Conservation (phyloP, 768 basidiomycete species). For the Strobilomyces confusus region DNA sequence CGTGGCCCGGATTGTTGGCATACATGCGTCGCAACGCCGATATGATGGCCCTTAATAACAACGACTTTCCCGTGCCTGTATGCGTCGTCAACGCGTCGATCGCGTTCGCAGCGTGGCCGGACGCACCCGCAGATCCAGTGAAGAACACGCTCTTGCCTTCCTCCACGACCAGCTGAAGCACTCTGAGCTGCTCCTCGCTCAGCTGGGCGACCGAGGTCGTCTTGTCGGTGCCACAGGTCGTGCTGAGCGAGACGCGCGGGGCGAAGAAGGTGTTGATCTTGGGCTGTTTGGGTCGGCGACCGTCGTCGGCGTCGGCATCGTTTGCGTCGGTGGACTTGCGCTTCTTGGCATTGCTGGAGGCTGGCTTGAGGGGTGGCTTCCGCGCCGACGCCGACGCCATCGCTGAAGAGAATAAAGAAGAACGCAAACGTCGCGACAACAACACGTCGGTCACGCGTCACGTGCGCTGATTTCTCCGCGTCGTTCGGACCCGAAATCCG, state of each 20-base stretch:
- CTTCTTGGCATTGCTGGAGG: slow-evolving; percentile 17
- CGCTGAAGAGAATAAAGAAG: neutral
- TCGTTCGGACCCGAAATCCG: no score
- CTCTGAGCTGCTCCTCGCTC: slow-evolving; percentile 50
- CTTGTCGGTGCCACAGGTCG: slow-evolving; percentile 28
- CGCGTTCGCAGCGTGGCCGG: neutral
- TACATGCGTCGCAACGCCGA: slow-evolving; percentile 40
- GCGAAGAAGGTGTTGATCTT: slow-evolving; percentile 27
- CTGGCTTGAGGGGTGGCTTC: slow-evolving; percentile 10
- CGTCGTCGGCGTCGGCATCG: neutral
- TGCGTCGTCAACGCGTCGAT: neutral
- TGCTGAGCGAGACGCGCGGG: slow-evolving; percentile 25
- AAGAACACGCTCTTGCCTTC: slow-evolving; percentile 62
- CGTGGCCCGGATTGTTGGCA: slow-evolving; percentile 24
- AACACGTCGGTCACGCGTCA: slow-evolving; percentile 21
- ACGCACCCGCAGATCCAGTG: slow-evolving; percentile 63
- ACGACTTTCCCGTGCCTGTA: slow-evolving; percentile 62
- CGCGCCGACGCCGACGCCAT: slow-evolving; percentile 6
- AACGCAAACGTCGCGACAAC: slow-evolving; percentile 14
- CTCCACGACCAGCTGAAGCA: slow-evolving; percentile 50
- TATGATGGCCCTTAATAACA: slow-evolving; percentile 57
- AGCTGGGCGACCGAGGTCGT: slow-evolving; percentile 37
- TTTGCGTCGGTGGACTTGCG: slow-evolving; percentile 16
- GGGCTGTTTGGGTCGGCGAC: slow-evolving; percentile 15
- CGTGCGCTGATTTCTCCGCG: slow-evolving; percentile 19